Conservation (phyloP, 2,329 filamentous ascomycete species). For the Endothia cerciana region DNA sequence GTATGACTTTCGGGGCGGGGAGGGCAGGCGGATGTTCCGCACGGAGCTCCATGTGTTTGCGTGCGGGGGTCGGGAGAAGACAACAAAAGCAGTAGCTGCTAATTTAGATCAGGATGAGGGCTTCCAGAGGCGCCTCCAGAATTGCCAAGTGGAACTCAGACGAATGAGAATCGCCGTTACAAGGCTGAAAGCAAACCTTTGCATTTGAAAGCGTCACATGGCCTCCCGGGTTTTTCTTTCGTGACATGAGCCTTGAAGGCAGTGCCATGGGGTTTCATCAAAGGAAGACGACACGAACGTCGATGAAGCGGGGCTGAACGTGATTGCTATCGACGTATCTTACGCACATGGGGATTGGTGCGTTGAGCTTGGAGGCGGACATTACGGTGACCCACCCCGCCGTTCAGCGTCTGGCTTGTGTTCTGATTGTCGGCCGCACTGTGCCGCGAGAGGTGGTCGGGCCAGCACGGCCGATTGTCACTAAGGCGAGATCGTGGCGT, state of each 20-base stretch:
- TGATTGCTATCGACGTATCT: slow-evolving; percentile 1
- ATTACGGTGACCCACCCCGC: neutral
- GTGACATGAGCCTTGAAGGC: neutral
- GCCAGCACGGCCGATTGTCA: neutral
- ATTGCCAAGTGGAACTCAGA: neutral
- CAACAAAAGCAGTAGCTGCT: neutral
- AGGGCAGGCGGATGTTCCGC: slow-evolving; percentile 2
- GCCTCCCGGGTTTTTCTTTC: neutral
- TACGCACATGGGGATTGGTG: neutral
- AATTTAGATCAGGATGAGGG: neutral
- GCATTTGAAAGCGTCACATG: slow-evolving; percentile 3
- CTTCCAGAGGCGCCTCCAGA: neutral
- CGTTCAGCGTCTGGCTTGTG: neutral
- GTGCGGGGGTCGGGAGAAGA: neutral
- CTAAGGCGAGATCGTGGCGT: slow-evolving; percentile 26
- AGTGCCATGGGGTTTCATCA: neutral
- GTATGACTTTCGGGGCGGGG: slow-evolving; percentile 6
- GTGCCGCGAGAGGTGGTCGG: neutral
- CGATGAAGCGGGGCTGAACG: neutral
- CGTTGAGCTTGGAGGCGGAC: neutral
- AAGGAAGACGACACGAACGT: neutral
- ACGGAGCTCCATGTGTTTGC: neutral
- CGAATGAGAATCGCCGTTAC: neutral
- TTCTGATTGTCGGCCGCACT: neutral
- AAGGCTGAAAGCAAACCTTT: neutral